These are phyloP conservation scores for Rhododendron williamsianum DNA, from an alignment of 148 eudicot species.

Conservation along the genomic window DNA sequence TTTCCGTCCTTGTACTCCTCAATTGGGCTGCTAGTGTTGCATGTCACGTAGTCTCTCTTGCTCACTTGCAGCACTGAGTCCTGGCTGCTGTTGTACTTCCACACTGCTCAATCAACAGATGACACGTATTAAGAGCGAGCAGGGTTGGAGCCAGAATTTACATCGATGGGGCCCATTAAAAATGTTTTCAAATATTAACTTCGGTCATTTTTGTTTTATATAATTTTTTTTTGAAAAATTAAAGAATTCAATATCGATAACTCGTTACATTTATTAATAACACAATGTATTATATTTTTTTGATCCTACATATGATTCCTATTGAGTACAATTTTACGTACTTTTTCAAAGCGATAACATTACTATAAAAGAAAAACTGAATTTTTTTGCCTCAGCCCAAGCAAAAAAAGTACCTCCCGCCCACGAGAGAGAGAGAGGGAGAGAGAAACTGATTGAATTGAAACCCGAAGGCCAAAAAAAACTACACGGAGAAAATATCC, in stretches of 20 bases:
- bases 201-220: not conserved
- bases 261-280: no score
- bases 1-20: slow-evolving; percentile 42
- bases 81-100: slow-evolving; percentile 43
- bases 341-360: no score
- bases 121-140: not conserved
- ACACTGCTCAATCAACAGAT: slow-evolving; percentile 30
- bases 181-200: not conserved
- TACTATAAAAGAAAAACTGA: no score
- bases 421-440: no score
- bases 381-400: no score
- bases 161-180: not conserved
- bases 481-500: not conserved
- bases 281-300: no score
- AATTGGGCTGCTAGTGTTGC: slow-evolving; percentile 60
- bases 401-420: no score
- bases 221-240: not conserved
- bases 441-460: no score
- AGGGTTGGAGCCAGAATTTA: not conserved
- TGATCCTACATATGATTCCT: no score
- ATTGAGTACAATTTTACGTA: no score
- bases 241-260: no score
- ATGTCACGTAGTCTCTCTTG: slow-evolving; percentile 44
- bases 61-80: slow-evolving; percentile 66
- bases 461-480: no score